Evolutionary conservation across 345 rosid genomes (phyloP).

Genomic region (Populus deltoides): DNA sequence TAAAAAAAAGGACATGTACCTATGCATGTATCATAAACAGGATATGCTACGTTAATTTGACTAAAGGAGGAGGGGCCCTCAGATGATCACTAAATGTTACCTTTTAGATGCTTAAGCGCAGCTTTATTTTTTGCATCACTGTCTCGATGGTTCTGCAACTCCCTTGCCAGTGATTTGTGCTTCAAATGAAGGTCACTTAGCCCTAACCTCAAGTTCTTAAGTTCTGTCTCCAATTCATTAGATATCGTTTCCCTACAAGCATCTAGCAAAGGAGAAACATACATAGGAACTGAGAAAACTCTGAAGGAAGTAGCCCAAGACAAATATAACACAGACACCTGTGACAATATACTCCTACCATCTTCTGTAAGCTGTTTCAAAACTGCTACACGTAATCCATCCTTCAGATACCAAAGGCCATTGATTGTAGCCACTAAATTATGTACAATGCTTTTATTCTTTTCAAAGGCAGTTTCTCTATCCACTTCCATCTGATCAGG

Average conservation of each 20-base stretch:
- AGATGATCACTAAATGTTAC: constrained; percentile 30
- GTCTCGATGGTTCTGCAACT: constrained; percentile 60
- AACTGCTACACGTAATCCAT: constrained; percentile 50
- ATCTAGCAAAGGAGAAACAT: constrained; percentile 47
- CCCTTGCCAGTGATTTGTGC: constrained; percentile 56
- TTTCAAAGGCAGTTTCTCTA: constrained; percentile 35
- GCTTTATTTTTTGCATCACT: constrained; percentile 66
- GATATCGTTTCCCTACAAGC: constrained; percentile 42
- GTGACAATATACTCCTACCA: constrained; percentile 39
- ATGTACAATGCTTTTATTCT: constrained; percentile 40
- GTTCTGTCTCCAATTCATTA: constrained; percentile 49
- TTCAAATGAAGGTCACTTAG: constrained; percentile 66
- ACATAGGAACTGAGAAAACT: constrained; percentile 21
- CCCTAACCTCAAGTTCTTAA: constrained; percentile 58
- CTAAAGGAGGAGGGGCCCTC: not conserved
- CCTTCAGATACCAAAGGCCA: constrained; percentile 61
- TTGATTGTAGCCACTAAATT: constrained; percentile 54
- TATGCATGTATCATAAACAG: not conserved
- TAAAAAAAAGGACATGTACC: not conserved
- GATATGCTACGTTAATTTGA: not conserved
- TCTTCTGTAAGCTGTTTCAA: constrained; percentile 44
- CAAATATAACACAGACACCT: not conserved
- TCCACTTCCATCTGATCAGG: constrained; percentile 44
- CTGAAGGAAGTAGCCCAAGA: constrained; percentile 3
- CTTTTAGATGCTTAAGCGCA: constrained; percentile 60